phyloP scores from a whole-genome alignment of 2,329 filamentous ascomycete species.

The Fonsecaea nubica region DNA sequence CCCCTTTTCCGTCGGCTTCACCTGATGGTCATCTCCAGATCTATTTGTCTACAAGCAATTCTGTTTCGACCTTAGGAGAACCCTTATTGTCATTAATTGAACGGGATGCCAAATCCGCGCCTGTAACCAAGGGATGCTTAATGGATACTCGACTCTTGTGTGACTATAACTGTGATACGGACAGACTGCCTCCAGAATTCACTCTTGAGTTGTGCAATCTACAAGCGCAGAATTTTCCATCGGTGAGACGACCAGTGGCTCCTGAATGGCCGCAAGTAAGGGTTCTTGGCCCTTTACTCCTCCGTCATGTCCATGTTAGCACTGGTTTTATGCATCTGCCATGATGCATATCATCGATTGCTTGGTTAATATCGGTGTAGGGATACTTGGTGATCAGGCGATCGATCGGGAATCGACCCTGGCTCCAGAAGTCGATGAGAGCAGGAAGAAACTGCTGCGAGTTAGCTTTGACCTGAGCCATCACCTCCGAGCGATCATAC shows the following conservation, averaged over 20 bases:
- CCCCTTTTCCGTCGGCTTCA: neutral
- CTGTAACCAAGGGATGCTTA: neutral
- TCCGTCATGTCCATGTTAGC: constrained; percentile 34
- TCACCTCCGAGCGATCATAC: neutral
- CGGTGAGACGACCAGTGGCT: neutral
- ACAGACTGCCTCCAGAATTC: neutral
- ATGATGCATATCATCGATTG: constrained; percentile 38
- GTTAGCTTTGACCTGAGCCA: neutral
- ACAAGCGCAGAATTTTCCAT: neutral
- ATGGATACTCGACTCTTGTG: neutral
- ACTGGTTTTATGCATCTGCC: constrained; percentile 42
- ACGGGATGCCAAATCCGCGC: no score
- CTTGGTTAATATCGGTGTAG: constrained; percentile 41
- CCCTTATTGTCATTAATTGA: neutral
- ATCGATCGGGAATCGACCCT: constrained; percentile 56
- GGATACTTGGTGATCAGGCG: constrained; percentile 54
- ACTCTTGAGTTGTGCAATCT: neutral
- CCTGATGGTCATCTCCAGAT: neutral
- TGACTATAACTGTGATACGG: neutral
- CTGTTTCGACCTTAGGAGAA: neutral
- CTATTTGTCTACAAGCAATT: neutral
- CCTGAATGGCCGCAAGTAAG: neutral
- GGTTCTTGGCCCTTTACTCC: neutral
- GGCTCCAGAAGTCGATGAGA: constrained; percentile 29
- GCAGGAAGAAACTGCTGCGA: constrained; percentile 22